phyloP scores from a whole-genome alignment of 2,329 filamentous ascomycete genomes.

The Samsoniella hepiali region DNA sequence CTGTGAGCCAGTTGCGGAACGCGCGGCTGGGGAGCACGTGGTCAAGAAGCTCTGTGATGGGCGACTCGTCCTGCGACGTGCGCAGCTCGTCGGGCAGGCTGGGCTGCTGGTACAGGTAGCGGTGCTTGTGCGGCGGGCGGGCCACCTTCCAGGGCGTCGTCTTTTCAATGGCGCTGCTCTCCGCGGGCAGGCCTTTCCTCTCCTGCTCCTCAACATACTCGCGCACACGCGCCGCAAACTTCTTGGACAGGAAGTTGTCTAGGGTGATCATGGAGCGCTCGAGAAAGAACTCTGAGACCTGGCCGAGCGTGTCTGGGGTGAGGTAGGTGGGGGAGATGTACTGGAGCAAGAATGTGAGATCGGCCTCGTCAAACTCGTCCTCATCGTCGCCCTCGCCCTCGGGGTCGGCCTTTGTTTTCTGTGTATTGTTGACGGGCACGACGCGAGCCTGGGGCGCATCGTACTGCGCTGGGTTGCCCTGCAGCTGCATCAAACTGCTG shows the following conservation, averaged over 20 bases:
- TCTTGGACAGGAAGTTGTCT: constrained; percentile 71
- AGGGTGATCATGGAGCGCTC: constrained; percentile 83
- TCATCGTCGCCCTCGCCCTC: constrained; percentile 30
- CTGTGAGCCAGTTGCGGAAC: constrained; percentile 85
- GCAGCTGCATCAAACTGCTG: constrained; percentile 88
- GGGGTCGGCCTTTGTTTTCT: constrained; percentile 32
- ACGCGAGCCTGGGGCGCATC: constrained; percentile 70
- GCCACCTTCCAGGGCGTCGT: constrained; percentile 69
- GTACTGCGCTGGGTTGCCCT: constrained; percentile 86
- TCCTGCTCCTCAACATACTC: constrained; percentile 68
- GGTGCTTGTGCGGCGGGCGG: constrained; percentile 89
- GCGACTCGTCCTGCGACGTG: constrained; percentile 43
- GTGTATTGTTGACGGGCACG: constrained; percentile 40
- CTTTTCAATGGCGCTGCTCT: constrained; percentile 55
- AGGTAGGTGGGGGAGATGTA: constrained; percentile 90
- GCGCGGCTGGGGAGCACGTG: constrained; percentile 78
- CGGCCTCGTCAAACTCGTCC: constrained; percentile 65
- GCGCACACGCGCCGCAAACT: constrained; percentile 70
- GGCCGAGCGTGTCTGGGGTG: constrained; percentile 84
- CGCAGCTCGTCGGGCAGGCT: constrained; percentile 37
- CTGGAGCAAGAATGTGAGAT: constrained; percentile 85
- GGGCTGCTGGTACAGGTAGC: constrained; percentile 76
- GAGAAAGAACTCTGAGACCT: constrained; percentile 74
- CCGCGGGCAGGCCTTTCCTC: constrained; percentile 41
- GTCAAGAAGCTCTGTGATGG: constrained; percentile 75